Conservation (phyloP, 257 asterid genomes). For the Vinca minor region DNA sequence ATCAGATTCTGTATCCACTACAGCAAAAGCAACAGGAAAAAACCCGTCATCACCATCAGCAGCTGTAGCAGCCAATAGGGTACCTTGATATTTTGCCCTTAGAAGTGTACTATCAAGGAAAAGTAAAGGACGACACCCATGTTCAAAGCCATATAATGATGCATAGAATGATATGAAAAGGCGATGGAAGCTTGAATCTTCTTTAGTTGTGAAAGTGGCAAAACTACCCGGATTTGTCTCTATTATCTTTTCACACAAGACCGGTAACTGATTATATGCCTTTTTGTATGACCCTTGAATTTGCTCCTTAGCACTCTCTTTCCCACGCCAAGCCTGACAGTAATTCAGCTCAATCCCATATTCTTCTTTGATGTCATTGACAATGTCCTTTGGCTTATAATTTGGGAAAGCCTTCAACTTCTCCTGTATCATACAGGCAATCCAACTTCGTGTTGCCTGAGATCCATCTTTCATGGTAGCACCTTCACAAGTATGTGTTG, state of each 20-base stretch:
- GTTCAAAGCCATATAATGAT: constrained; percentile 76
- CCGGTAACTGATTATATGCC: constrained; percentile 82
- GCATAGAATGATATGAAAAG: constrained; percentile 84
- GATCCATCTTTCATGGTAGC: constrained; percentile 51
- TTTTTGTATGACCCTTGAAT: constrained; percentile 97
- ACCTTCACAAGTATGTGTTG: constrained; percentile 93
- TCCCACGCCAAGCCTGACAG: constrained; percentile 99
- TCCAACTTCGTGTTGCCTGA: constrained; percentile 97
- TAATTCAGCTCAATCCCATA: constrained; percentile 90
- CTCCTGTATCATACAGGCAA: constrained; percentile 96
- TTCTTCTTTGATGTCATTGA: constrained; percentile 80
- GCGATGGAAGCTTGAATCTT: constrained; percentile 91
- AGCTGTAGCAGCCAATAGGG: constrained; percentile 85
- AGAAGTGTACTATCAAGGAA: constrained; percentile 77
- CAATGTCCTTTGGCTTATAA: constrained; percentile 95
- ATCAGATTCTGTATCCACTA: constrained; percentile 77
- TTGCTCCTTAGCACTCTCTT: constrained; percentile 97
- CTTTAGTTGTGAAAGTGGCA: constrained; percentile 88
- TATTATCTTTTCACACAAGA: constrained; percentile 81
- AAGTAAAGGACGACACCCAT: constrained; percentile 88
- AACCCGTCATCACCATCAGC: constrained; percentile 79
- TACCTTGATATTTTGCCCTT: constrained; percentile 90
- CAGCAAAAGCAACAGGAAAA: constrained; percentile 93
- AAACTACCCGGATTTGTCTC: constrained; percentile 92
- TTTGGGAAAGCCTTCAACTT: constrained; percentile 72